phyloP scores from a whole-genome alignment of 2,329 filamentous ascomycete species.

The Lasiodiplodia sp. region DNA sequence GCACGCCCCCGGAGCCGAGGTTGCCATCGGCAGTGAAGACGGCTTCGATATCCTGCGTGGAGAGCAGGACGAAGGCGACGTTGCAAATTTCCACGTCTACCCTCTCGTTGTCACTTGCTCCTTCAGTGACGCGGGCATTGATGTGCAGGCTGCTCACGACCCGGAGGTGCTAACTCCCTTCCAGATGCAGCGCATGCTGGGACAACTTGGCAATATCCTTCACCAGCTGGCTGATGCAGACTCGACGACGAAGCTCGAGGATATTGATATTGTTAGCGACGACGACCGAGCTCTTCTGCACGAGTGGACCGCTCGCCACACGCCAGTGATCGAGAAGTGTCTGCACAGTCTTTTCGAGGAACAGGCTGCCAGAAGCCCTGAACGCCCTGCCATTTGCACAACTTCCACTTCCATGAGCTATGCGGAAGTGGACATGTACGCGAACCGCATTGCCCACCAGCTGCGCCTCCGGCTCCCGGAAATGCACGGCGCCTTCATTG shows the following conservation, averaged over 20 bases:
- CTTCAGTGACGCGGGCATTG: too few species aligned
- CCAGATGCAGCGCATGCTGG: slow-evolving; percentile 2
- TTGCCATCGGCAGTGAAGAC: too few species aligned
- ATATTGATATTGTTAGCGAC: neutral
- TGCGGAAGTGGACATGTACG: too few species aligned
- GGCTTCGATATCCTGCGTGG: too few species aligned
- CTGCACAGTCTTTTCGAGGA: slow-evolving; percentile 37
- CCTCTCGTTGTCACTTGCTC: too few species aligned
- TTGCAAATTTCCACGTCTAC: too few species aligned
- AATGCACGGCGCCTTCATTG: slow-evolving; percentile 48
- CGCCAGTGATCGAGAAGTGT: slow-evolving; percentile 53
- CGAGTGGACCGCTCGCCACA: slow-evolving; percentile 52
- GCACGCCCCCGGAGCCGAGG: too few species aligned
- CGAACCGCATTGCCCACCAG: too few species aligned
- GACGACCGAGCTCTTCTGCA: neutral
- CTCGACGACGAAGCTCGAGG: neutral
- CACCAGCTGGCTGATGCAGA: slow-evolving; percentile 1
- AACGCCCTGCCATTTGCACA: slow-evolving; percentile 60
- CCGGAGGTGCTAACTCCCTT: neutral
- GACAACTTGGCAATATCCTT: slow-evolving; percentile 17
- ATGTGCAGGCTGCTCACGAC: too few species aligned
- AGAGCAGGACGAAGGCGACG: too few species aligned
- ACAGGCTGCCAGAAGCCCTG: slow-evolving; percentile 44
- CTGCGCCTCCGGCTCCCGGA: too few species aligned
- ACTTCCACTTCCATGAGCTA: slow-evolving; percentile 52